A percentile compares a stretch with the other conserved stretches of the same genome.
These are phyloP conservation scores for Reticulascus tulasneorum DNA, from an alignment of 2,329 filamentous ascomycete genomes.

Conservation along the genomic window DNA sequence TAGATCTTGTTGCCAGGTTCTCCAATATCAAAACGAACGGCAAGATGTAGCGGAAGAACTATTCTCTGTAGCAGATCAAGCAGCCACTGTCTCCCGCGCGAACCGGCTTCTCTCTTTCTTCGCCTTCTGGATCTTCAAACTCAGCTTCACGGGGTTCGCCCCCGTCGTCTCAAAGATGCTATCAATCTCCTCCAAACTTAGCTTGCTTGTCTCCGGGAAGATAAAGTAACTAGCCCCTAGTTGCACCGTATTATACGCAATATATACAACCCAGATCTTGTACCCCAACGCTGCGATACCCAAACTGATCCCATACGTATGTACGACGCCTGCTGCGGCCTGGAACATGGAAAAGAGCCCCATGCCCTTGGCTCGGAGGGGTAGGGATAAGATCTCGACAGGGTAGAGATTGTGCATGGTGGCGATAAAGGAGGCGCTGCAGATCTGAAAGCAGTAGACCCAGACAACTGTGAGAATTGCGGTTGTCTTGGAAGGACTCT, in stretches of 20 bases:
- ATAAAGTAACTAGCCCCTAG: slow-evolving; percentile 43
- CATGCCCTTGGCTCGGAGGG: slow-evolving; percentile 41
- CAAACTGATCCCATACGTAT: slow-evolving; percentile 42
- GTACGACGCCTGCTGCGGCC: slow-evolving; percentile 36
- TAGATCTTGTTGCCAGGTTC: too few relatives aligned
- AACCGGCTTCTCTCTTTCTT: slow-evolving; percentile 5
- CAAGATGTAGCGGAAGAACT: too few relatives aligned
- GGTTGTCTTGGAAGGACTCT: slow-evolving; percentile 24
- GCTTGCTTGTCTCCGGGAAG: slow-evolving; percentile 47
- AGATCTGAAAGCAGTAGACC: slow-evolving; percentile 45
- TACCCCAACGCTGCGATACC: slow-evolving; percentile 43
- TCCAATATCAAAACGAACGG: too few relatives aligned
- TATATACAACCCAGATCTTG: slow-evolving; percentile 48
- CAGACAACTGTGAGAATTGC: slow-evolving; percentile 39
- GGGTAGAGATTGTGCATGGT: slow-evolving; percentile 46
- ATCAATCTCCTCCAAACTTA: slow-evolving; percentile 54
- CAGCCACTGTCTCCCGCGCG: not conserved
- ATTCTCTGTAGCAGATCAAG: too few relatives aligned
- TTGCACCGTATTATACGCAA: slow-evolving; percentile 44
- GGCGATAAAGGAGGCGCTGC: slow-evolving; percentile 39
- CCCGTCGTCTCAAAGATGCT: slow-evolving; percentile 41
- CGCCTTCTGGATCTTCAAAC: slow-evolving; percentile 13
- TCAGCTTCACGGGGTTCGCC: slow-evolving; percentile 10
- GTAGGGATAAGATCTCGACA: slow-evolving; percentile 37
- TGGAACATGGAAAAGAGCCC: slow-evolving; percentile 41